phyloP scores from a whole-genome alignment of 768 basidiomycete species.

The Sporobolomyces phaffii region DNA sequence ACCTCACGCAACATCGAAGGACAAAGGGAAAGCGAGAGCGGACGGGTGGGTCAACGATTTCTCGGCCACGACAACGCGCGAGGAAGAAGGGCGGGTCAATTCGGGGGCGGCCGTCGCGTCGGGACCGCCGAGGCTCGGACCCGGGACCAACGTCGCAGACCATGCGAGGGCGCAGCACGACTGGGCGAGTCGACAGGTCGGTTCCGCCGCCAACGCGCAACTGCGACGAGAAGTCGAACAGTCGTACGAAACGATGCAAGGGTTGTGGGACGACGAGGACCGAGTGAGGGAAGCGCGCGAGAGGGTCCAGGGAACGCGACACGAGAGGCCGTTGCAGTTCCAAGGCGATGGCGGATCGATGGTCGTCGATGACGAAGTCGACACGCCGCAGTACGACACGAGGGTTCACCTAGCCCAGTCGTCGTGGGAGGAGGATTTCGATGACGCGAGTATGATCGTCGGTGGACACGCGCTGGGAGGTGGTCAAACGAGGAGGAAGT shows the following conservation, averaged over 20 bases:
- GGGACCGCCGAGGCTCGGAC: constrained; percentile 6
- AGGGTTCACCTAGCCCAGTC: constrained; percentile 38
- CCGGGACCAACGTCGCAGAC: constrained; percentile 3
- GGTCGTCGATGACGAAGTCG: constrained; percentile 28
- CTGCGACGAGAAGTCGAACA: constrained; percentile 13
- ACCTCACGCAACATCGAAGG: constrained; percentile 45
- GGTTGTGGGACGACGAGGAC: constrained; percentile 42
- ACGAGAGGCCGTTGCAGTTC: constrained; percentile 28
- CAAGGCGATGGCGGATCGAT: constrained; percentile 42
- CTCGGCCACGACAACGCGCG: constrained; percentile 20
- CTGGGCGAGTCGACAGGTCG: constrained; percentile 19
- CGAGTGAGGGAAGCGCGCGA: constrained; percentile 14
- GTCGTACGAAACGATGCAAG: constrained; percentile 23
- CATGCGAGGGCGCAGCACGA: constrained; percentile 24
- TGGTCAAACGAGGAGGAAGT: neutral
- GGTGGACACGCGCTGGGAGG: constrained; percentile 19
- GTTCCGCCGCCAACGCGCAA: neutral
- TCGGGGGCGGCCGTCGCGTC: too few relatives aligned
- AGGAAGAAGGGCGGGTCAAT: constrained; percentile 28
- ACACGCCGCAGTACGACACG: constrained; percentile 20
- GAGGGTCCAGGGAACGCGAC: constrained; percentile 5
- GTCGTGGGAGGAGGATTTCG: constrained; percentile 43
- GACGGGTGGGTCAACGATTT: constrained; percentile 42
- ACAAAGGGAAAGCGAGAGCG: constrained; percentile 30
- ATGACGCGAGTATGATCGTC: constrained; percentile 39